Evolutionary conservation across 148 eudicot genomes (phyloP).

Genomic region (Cornus kousa): DNA sequence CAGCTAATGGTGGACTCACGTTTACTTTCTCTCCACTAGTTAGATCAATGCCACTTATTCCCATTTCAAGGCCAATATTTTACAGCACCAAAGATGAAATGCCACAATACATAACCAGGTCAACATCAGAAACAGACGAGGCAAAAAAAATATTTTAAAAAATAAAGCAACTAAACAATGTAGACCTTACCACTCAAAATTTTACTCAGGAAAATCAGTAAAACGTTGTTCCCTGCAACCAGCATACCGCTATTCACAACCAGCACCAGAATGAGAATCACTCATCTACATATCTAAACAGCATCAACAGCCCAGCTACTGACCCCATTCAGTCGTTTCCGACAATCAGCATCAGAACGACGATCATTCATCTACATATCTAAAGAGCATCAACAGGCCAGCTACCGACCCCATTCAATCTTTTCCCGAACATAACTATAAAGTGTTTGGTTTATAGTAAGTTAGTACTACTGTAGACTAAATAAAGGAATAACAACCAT

Average conservation of each 20-base stretch:
- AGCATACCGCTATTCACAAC: slow-evolving; percentile 1
- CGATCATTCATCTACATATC: slow-evolving; percentile 22
- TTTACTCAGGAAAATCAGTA: slow-evolving; percentile 2
- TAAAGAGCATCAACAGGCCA: slow-evolving; percentile 37
- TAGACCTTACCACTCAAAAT: slow-evolving; percentile 1
- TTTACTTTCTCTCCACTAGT: slow-evolving; percentile 2
- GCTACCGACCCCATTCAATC: slow-evolving; percentile 28
- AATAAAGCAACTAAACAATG: not conserved
- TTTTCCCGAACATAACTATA: slow-evolving; percentile 55
- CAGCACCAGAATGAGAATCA: slow-evolving; percentile 16
- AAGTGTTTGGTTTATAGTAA: slow-evolving; percentile 14
- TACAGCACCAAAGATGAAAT: slow-evolving; percentile 2
- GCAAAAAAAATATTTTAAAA: not conserved
- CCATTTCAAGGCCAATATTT: not conserved
- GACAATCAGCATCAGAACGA: slow-evolving; percentile 13
- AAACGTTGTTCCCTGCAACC: slow-evolving; percentile 12
- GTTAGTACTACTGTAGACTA: slow-evolving; percentile 13
- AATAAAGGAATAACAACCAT: not conserved
- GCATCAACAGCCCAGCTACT: slow-evolving; percentile 37
- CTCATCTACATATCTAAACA: slow-evolving; percentile 24
- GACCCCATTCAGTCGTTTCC: slow-evolving; percentile 35
- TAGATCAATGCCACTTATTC: slow-evolving; percentile 1
- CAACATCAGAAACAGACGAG: slow-evolving; percentile 5
- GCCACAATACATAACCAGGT: not conserved
- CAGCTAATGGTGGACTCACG: slow-evolving; percentile 17